Evolutionary conservation across 805 yeast species (phyloP), one percentile per base, ranked within the genome.

Genomic region (Starmerella scarabaei): DNA sequence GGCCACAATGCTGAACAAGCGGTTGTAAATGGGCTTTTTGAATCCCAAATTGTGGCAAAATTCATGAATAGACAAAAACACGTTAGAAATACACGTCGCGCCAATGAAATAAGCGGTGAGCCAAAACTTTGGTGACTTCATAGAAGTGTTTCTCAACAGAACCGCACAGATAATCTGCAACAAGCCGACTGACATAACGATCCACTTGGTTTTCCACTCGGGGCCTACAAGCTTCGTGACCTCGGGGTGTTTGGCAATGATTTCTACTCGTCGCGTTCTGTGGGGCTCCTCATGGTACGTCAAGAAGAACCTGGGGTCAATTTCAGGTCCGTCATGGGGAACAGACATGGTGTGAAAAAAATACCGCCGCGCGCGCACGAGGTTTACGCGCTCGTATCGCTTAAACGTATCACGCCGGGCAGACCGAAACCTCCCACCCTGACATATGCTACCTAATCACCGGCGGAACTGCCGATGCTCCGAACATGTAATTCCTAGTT

Each of bases 41-140:
- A 85, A 85, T 2, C 81, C 81, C 39, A 85, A 65, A 56, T 85
- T 85, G 60, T 85, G 96, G 28, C 79, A 73, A 38, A 84, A 65
- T 58, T 85, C 96, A 60, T 85, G 96, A 50, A 85, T 83, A 21
- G 93, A 88, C 47, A 85, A 65, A 55, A 84, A 85, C 30, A 80
- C 61, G 53, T 86, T 85, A 55, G 86, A 94, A 56, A 75, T 78
- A 40, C 81, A 71, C 7, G 93, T 81, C 14, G 91, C 95, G 2
- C 95, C 96, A 38, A 85, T 65, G 17, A 79, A 60, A 53, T 85
- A 85, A 4, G 93, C 88, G 11, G 73, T 54, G 1, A 67, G 49
- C 53, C 80, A 58, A 54, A 79, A 81, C 49, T 66, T 65, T 63
- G 67, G 66, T 21, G 68, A 57, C 32, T 71, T 60, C 20, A 78